Percentiles rank a stretch among this genome's conserved stretches.
Conservation (phyloP, 2,329 filamentous ascomycete genomes). For the Neocucurbitaria cava region DNA sequence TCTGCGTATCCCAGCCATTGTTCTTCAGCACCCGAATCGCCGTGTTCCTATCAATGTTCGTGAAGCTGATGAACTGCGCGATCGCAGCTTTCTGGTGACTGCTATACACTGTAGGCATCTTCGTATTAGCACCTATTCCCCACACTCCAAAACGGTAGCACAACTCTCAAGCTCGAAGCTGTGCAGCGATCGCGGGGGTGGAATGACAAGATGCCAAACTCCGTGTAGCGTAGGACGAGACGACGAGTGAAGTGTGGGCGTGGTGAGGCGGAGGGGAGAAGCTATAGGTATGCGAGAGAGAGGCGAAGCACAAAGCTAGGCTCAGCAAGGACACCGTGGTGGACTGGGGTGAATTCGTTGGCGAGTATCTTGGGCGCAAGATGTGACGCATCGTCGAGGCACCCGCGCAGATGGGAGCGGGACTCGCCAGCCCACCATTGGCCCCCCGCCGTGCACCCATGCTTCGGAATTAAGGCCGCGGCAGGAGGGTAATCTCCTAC, state of each 20-base stretch:
- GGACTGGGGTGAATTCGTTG: not conserved
- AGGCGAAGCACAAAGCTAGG: not conserved
- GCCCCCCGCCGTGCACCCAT: constrained; percentile 9
- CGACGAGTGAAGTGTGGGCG: not conserved
- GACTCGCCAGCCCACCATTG: constrained; percentile 25
- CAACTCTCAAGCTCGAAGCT: not conserved
- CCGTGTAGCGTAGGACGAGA: not conserved
- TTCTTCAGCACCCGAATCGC: constrained; percentile 55
- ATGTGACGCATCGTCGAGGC: constrained; percentile 29
- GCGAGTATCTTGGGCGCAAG: constrained; percentile 14
- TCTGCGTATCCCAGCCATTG: constrained; percentile 54
- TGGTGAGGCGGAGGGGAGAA: not conserved
- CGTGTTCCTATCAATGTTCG: constrained; percentile 53
- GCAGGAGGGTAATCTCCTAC: constrained; percentile 5
- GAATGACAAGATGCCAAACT: not conserved
- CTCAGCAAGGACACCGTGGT: constrained; percentile 5
- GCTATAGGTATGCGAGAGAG: too few species aligned
- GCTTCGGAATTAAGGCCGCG: constrained; percentile 16
- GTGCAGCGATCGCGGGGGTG: constrained; percentile 8
- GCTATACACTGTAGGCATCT: constrained; percentile 57
- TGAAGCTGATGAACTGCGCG: constrained; percentile 53
- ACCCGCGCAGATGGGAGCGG: constrained; percentile 16
- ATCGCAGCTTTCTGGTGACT: constrained; percentile 56
- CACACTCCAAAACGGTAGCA: not conserved
- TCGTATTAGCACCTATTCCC: constrained; percentile 29